Evolutionary conservation across 1,284 basidiomycete species (phyloP), one percentile per base, ranked within the genome.

Genomic region (Cutaneotrichosporon cyanovorans): DNA sequence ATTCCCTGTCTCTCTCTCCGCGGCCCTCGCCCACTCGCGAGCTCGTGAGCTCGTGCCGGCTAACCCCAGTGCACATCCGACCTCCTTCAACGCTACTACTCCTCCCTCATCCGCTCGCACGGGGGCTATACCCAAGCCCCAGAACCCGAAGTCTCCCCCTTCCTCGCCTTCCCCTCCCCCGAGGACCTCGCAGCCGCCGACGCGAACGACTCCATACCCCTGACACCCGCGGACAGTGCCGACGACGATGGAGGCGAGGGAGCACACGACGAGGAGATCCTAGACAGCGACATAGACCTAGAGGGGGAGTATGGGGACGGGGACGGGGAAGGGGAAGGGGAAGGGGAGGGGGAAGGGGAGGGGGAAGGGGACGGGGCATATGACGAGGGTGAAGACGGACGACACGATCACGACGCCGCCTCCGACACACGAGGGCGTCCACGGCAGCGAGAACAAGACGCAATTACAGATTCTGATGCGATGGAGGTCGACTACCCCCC

Each of bases 71-170:
- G 69, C 56, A 66, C 66, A 31, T 63, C 66, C 1, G 68, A 71
- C 34, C 56, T 71, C 16, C 51, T 73, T 2, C 72, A 73, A 41
- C 57, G 63, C 18, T 73, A 73, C 50, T 73, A 73, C 57, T 60
- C 71, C n/a, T 71, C 68, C 18, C 58, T 73, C 20, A 73, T 73
- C 39, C 58, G 60, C 5, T 69, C 68, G 0, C 69, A 72, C 37
- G 69, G 69, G 4, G 66, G 65, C 2, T 71, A 60, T 48, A 57
- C 44, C 12, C 70, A 70, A 53, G 62, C 65, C 5, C 40, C 59
- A 1, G 55, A 57, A 35, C 70, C 70, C 0, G 48, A 39, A 3
- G 45, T 44, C 6, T 53, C 55, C 7, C 66, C 69, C 1, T 71
- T 72, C 61, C 54, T 51, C 22, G 41, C 57, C 2, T 69, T 70